Base-by-base conservation (phyloP, 129 eudicot genomes). In the Gnaphalium uliginosum region DNA sequence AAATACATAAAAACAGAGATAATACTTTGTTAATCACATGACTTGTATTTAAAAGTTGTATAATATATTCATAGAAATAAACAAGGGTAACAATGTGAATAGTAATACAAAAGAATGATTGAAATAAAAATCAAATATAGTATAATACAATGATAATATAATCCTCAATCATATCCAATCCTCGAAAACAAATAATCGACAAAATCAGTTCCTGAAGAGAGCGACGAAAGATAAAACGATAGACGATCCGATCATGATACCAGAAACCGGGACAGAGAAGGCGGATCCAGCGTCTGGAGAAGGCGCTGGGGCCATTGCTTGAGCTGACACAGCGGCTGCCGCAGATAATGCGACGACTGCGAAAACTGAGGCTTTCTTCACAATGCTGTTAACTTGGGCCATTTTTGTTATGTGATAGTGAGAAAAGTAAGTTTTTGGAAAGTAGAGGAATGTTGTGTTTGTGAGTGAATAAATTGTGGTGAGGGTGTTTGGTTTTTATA, bases 261-360 rank as follows among this genome's bases (percentile, higher is more conserved):
- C 69, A 21, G 93, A 80, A 4, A 72, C 57, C 4, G 86, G 80
- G 32, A 85, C 21, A 21, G 86, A 85, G 75, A 56, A 83, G 6
- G 76, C 89, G 1, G 81, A 78, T 23, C 93, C 93, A 57, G 77
- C 86, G 25, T 83, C 86, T 1, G 87, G 89, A 4, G 87, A 72
- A 13, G 93, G 89, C 23, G 87, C 87, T 27, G 93, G 87, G 5
- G 93, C 86, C 66, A 61, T 41, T 15, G 69, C 83, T 72, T 85
- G 85, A 1, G 78, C 78, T 1, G 78, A 74, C 22, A 74, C 78
- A 3, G 63, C 27, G 14, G 78, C 78, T 2, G 19, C 78, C 17
- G 71, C 62, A 0, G 78, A 74, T 6, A 74, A 66, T 3, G 78
- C 78, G 0, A 74, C 50, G 21, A 74, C 46, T 25, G 71, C 71